These are phyloP conservation scores for Naegleria lovaniensis DNA, from an alignment of 208 protist species.

Conservation along the genomic window DNA sequence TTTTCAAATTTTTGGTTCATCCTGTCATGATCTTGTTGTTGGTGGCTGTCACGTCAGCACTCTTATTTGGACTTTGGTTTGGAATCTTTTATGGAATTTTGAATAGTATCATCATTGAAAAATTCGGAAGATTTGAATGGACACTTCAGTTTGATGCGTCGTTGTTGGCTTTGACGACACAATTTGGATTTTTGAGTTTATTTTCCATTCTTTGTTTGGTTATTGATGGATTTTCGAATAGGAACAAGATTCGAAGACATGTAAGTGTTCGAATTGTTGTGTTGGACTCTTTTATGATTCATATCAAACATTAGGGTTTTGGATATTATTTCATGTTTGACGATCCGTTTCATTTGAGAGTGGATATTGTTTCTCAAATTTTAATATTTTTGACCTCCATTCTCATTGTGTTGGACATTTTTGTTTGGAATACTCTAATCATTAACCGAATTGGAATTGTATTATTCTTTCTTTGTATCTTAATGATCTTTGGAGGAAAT, in stretches of 20 bases:
- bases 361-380: background rate
- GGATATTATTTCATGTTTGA: background rate
- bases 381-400: background rate
- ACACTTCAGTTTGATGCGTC: background rate
- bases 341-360: background rate
- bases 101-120: background rate
- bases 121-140: background rate
- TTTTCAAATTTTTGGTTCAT: background rate
- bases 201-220: background rate
- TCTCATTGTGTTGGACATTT: background rate
- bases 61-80: background rate
- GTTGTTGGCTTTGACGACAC: background rate
- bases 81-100: background rate
- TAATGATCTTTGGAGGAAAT: background rate
- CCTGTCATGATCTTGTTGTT: too few species aligned
- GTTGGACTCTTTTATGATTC: too few species aligned
- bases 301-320: background rate
- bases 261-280: too few species aligned
- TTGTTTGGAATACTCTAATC: background rate
- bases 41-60: too few species aligned
- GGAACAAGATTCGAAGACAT: background rate
- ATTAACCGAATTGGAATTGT: background rate
- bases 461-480: background rate
- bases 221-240: background rate
- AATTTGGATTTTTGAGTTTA: background rate